These are phyloP conservation scores for Populus tomentosa DNA, from an alignment of 441 rosid species.

Conservation along the genomic window DNA sequence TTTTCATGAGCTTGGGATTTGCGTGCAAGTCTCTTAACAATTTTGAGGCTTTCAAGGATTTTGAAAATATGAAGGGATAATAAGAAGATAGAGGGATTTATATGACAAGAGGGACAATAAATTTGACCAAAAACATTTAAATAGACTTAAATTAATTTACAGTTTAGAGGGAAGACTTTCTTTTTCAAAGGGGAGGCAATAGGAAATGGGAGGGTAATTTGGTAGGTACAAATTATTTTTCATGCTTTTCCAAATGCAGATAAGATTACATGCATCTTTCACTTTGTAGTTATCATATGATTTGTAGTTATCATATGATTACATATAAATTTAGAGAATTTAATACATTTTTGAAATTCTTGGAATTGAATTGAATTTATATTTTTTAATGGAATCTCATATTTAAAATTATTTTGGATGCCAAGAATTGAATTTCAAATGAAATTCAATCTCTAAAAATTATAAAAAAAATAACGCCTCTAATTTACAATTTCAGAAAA, in stretches of 20 bases:
- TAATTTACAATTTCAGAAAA: too few relatives aligned
- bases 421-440: too few relatives aligned
- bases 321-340: not conserved
- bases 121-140: not conserved
- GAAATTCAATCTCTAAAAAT: too few relatives aligned
- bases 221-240: not conserved
- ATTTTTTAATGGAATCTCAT: too few relatives aligned
- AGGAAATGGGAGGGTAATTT: conserved; percentile 31
- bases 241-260: not conserved
- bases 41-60: conserved; percentile 16
- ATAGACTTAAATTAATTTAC: too few relatives aligned
- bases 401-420: too few relatives aligned
- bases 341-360: not conserved
- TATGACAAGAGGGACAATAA: not conserved
- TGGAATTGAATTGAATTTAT: too few relatives aligned
- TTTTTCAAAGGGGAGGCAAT: not conserved
- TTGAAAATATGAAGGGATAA: not conserved
- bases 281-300: not conserved
- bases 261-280: not conserved
- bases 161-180: not conserved
- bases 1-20: not conserved
- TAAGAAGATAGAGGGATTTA: not conserved
- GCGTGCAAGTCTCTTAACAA: conserved; percentile 11
- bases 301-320: too few relatives aligned
- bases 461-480: too few relatives aligned